phyloP scores from a whole-genome alignment of 306 rosid species.

The Mimosa pudica region DNA sequence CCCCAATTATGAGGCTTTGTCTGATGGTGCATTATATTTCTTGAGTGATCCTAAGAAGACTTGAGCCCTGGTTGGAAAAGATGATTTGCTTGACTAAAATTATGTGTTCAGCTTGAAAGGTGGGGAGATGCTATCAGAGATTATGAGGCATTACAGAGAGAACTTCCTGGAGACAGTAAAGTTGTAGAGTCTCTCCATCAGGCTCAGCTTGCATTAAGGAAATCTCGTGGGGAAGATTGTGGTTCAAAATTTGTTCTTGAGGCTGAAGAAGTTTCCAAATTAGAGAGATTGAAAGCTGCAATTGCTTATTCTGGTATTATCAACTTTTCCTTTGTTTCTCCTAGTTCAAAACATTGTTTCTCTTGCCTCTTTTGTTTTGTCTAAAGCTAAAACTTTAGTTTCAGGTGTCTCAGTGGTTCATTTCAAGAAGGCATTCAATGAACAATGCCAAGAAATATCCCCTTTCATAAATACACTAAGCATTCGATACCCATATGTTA shows the following conservation, averaged over 20 bases:
- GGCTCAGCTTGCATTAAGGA: constrained; percentile 66
- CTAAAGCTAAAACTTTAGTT: constrained; percentile 36
- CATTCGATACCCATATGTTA: constrained; percentile 60
- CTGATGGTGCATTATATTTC: neutral
- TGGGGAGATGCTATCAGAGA: constrained; percentile 88
- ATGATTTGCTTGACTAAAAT: constrained; percentile 5
- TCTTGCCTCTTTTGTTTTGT: constrained; percentile 22
- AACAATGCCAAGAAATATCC: constrained; percentile 72
- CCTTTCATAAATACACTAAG: constrained; percentile 70
- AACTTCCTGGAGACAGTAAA: constrained; percentile 76
- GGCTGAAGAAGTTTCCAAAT: constrained; percentile 70
- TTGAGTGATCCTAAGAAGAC: neutral
- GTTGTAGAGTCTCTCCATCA: constrained; percentile 70
- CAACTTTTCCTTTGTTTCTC: neutral
- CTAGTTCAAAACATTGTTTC: neutral
- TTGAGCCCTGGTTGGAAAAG: neutral
- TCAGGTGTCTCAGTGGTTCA: constrained; percentile 77
- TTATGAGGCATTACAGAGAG: constrained; percentile 64
- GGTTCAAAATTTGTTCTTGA: constrained; percentile 60
- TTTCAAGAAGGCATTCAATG: constrained; percentile 67
- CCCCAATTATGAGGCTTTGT: neutral
- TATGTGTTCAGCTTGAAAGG: constrained; percentile 69
- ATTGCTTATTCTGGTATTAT: constrained; percentile 65
- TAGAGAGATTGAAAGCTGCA: constrained; percentile 69
- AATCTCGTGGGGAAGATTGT: constrained; percentile 47